Evolutionary conservation across 257 asterid species (phyloP).

Genomic region (Cordia subcordata): DNA sequence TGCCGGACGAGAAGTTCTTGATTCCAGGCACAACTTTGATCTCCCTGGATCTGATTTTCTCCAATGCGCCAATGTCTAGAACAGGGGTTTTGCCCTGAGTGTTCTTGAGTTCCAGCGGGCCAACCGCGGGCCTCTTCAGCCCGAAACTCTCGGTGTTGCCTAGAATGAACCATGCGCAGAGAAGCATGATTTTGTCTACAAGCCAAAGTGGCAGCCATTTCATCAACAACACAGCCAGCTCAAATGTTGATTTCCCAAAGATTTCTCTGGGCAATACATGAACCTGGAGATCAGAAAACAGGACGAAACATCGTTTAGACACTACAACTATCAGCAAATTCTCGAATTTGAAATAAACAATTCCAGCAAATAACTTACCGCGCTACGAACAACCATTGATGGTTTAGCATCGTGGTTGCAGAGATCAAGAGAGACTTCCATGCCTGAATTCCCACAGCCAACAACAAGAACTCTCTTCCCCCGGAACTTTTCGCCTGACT

Average conservation of each 20-base stretch:
- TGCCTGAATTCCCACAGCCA: conserved; percentile 63
- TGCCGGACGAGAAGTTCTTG: conserved; percentile 39
- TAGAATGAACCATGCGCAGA: conserved; percentile 66
- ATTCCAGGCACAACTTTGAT: conserved; percentile 65
- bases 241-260: conserved; percentile 68
- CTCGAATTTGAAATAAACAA: background rate
- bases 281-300: conserved; percentile 42
- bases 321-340: background rate
- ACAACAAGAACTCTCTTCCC: conserved; percentile 57
- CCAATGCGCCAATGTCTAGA: conserved; percentile 71
- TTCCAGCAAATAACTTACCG: conserved; percentile 1
- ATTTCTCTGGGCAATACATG: conserved; percentile 82
- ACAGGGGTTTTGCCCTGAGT: conserved; percentile 76
- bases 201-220: conserved; percentile 86
- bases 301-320: conserved; percentile 12
- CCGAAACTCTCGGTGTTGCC: conserved; percentile 68
- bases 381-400: conserved; percentile 48
- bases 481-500: conserved; percentile 42
- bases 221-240: conserved; percentile 57
- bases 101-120: conserved; percentile 72
- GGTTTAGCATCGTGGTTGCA: conserved; percentile 45
- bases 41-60: conserved; percentile 52
- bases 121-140: conserved; percentile 49
- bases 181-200: conserved; percentile 59
- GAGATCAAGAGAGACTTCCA: conserved; percentile 62